These are phyloP conservation scores for Claviceps spartinae DNA, from an alignment of 2,329 filamentous ascomycete species.

Conservation along the genomic window DNA sequence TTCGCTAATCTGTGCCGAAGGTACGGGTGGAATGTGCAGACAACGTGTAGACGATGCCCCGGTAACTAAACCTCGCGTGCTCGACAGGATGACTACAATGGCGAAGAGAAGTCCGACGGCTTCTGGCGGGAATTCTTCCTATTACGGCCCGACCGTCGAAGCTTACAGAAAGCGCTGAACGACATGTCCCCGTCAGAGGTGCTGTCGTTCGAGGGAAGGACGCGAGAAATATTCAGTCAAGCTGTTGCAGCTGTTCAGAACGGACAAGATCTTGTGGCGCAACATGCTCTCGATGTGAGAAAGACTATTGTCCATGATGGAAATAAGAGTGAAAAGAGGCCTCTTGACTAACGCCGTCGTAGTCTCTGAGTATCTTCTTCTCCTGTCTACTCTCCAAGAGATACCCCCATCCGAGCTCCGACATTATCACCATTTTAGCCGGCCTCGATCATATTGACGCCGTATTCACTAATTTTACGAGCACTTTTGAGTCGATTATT, in stretches of 20 bases:
- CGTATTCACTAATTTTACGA: conserved; percentile 79
- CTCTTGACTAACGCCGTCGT: conserved; percentile 12
- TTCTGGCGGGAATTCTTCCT: conserved; percentile 98
- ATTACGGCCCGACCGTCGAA: conserved; percentile 60
- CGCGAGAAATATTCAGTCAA: conserved; percentile 63
- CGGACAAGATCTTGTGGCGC: conserved; percentile 46
- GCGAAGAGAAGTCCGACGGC: conserved; percentile 62
- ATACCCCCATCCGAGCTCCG: conserved; percentile 89
- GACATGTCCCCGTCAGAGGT: conserved; percentile 61
- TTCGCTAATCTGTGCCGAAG: conserved; percentile 7
- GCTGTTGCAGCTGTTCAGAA: conserved; percentile 57
- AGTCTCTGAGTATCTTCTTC: conserved; percentile 87
- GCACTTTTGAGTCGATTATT: conserved; percentile 68
- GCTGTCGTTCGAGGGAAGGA: conserved; percentile 62
- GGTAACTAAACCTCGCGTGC: conserved; percentile 15
- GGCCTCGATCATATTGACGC: conserved; percentile 80
- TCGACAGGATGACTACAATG: conserved; percentile 43
- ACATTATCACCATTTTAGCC: conserved; percentile 80
- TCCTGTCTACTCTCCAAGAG: conserved; percentile 71
- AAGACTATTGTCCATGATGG: not conserved
- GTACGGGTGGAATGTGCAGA: conserved; percentile 10
- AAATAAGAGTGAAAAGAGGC: not conserved
- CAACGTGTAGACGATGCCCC: conserved; percentile 7
- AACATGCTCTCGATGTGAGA: conserved; percentile 76
- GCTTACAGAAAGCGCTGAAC: conserved; percentile 55